phyloP scores from a whole-genome alignment of 371 early-diverging fungal genomes.

The Mortierella sp. region DNA sequence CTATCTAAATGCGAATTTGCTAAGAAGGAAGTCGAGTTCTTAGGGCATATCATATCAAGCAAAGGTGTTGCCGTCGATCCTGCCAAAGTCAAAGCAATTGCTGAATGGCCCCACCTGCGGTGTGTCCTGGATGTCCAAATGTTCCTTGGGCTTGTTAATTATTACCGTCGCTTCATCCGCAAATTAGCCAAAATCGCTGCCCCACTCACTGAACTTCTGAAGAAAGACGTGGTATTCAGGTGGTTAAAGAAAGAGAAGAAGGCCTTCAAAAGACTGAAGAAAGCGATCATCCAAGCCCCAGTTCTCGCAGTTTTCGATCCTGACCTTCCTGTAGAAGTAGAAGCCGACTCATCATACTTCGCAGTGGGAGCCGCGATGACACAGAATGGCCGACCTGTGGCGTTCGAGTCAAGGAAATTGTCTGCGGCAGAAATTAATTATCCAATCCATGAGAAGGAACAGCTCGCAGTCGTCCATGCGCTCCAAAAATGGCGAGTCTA shows the following conservation, averaged over 20 bases:
- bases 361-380: slow-evolving; percentile 60
- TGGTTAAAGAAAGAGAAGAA: slow-evolving; percentile 47
- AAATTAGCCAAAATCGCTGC: slow-evolving; percentile 50
- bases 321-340: slow-evolving; percentile 33
- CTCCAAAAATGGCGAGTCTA: slow-evolving; percentile 31
- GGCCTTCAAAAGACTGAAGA: slow-evolving; percentile 57
- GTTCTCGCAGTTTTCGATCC: slow-evolving; percentile 46
- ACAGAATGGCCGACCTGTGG: slow-evolving; percentile 48
- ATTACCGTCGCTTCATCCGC: slow-evolving; percentile 59
- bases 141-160: slow-evolving; percentile 65
- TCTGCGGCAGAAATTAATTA: slow-evolving; percentile 39
- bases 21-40: slow-evolving; percentile 44
- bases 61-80: slow-evolving; percentile 53
- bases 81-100: slow-evolving; percentile 50
- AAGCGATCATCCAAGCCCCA: slow-evolving; percentile 45
- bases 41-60: slow-evolving; percentile 56
- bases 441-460: slow-evolving; percentile 46
- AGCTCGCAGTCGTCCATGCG: slow-evolving; percentile 42
- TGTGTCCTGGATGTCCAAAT: slow-evolving; percentile 49
- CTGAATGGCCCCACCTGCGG: slow-evolving; percentile 51
- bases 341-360: slow-evolving; percentile 63
- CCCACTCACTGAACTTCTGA: slow-evolving; percentile 53
- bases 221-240: slow-evolving; percentile 43
- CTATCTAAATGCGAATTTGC: slow-evolving; percentile 59
- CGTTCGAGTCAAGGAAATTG: slow-evolving; percentile 40